A percentile compares a stretch with the other conserved stretches of the same genome.
phyloP scores from a whole-genome alignment of 768 basidiomycete species.

The Lepiota venenata region DNA sequence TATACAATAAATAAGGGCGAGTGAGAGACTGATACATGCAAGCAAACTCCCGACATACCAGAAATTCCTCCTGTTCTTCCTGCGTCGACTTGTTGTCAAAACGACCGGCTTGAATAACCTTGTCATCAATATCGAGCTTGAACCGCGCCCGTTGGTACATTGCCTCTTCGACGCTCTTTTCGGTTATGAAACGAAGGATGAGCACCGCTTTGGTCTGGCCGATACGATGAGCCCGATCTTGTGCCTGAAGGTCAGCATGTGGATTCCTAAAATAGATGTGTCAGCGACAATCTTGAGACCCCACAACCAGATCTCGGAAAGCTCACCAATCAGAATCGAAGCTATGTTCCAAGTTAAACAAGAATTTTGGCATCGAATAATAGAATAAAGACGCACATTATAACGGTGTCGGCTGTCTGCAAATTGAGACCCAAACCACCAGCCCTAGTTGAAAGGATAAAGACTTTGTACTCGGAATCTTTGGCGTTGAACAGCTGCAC shows the following conservation, averaged over 20 bases:
- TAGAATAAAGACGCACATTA: constrained; percentile 61
- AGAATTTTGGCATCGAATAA: neutral
- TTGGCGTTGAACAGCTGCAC: constrained; percentile 89
- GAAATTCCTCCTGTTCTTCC: constrained; percentile 94
- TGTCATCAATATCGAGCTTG: constrained; percentile 98
- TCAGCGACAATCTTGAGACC: constrained; percentile 19
- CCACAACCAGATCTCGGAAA: too few relatives aligned
- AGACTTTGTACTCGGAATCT: constrained; percentile 83
- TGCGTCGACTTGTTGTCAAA: constrained; percentile 99
- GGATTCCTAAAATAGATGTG: constrained; percentile 62
- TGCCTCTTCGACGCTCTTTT: constrained; percentile 97
- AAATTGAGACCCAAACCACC: constrained; percentile 93
- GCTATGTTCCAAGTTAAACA: constrained; percentile 30
- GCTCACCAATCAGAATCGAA: constrained; percentile 69
- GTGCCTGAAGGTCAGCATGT: constrained; percentile 97
- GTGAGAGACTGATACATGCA: constrained; percentile 1
- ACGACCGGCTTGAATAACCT: constrained; percentile 98
- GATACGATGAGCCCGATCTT: constrained; percentile 99
- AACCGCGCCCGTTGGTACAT: constrained; percentile 93
- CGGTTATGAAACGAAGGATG: constrained; percentile 94
- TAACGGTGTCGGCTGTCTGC: constrained; percentile 94
- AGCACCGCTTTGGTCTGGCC: constrained; percentile 98
- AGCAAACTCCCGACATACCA: constrained; percentile 50
- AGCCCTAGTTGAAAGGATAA: constrained; percentile 91
- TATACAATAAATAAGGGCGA: constrained; percentile 25